A percentile compares a stretch with the other conserved stretches of the same genome.
phyloP scores from a whole-genome alignment of 305 asterid species.

The Fraxinus floribunda region DNA sequence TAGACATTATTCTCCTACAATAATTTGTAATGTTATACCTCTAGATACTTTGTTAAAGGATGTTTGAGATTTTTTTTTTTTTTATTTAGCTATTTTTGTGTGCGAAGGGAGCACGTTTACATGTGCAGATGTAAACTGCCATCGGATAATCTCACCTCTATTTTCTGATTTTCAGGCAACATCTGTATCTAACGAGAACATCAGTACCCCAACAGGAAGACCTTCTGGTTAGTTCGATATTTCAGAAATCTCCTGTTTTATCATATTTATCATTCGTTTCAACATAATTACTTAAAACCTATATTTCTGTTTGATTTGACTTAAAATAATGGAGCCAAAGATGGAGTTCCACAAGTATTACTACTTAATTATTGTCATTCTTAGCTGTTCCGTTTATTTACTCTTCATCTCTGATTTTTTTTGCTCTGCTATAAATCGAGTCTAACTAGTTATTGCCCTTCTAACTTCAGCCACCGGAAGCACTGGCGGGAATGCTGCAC shows the following conservation, averaged over 20 bases:
- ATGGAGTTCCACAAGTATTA: neutral
- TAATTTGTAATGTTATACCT: neutral
- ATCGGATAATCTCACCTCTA: slow-evolving; percentile 1
- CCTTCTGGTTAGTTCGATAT: slow-evolving; percentile 56
- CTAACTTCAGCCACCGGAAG: slow-evolving; percentile 47
- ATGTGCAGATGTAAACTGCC: neutral
- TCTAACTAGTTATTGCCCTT: slow-evolving; percentile 21
- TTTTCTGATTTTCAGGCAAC: slow-evolving; percentile 47
- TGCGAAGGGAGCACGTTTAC: neutral
- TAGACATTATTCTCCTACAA: neutral
- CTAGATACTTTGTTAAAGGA: neutral
- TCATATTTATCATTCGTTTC: neutral
- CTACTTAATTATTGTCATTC: neutral
- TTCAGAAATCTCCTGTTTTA: neutral
- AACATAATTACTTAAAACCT: neutral
- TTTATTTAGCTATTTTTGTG: neutral
- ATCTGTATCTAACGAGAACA: slow-evolving; percentile 46
- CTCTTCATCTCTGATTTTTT: neutral
- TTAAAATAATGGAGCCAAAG: neutral
- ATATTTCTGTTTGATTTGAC: neutral
- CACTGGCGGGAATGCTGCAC: slow-evolving; percentile 37
- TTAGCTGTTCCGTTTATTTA: slow-evolving; percentile 1
- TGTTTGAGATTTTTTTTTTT: neutral
- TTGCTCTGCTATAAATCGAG: neutral
- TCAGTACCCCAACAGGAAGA: slow-evolving; percentile 42